These are phyloP conservation scores for Aschersonia sp. DNA, from an alignment of 2,329 filamentous ascomycete genomes.

Conservation along the genomic window DNA sequence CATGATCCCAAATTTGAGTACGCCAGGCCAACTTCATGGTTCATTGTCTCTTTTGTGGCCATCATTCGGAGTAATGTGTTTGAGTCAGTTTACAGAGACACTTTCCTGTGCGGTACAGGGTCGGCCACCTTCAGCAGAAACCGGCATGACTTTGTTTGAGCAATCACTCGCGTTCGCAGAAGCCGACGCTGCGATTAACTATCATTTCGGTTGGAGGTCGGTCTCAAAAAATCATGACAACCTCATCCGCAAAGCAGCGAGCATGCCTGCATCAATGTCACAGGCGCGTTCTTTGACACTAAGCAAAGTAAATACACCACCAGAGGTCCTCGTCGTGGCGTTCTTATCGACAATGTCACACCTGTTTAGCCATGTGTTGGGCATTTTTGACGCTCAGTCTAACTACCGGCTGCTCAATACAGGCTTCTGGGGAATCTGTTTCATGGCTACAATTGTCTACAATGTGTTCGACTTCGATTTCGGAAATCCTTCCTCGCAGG, in stretches of 20 bases:
- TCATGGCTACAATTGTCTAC: constrained; percentile 74
- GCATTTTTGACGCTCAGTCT: constrained; percentile 65
- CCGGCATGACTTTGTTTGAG: constrained; percentile 92
- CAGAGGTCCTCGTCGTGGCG: constrained; percentile 75
- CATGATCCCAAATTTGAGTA: constrained; percentile 49
- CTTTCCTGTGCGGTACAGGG: constrained; percentile 80
- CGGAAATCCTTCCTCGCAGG: constrained; percentile 44
- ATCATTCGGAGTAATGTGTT: constrained; percentile 52
- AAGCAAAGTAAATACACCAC: constrained; percentile 70
- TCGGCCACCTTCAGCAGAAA: constrained; percentile 65
- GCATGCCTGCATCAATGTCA: constrained; percentile 22
- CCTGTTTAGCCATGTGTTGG: constrained; percentile 69
- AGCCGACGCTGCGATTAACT: constrained; percentile 75
- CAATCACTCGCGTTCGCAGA: constrained; percentile 93
- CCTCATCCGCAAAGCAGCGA: constrained; percentile 11
- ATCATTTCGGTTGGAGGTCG: constrained; percentile 58
- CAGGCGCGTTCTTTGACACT: constrained; percentile 54
- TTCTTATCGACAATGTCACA: constrained; percentile 85
- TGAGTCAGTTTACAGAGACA: constrained; percentile 81
- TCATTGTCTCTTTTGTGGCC: constrained; percentile 69
- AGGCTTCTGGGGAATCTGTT: constrained; percentile 77
- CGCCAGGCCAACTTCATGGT: constrained; percentile 47
- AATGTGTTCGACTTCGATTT: constrained; percentile 51
- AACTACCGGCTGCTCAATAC: constrained; percentile 75
- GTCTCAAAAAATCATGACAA: constrained; percentile 36